A percentile compares a stretch with the other conserved stretches of the same genome.
phyloP scores from a whole-genome alignment of 768 basidiomycete species.

The Leccinum pellstonianum region DNA sequence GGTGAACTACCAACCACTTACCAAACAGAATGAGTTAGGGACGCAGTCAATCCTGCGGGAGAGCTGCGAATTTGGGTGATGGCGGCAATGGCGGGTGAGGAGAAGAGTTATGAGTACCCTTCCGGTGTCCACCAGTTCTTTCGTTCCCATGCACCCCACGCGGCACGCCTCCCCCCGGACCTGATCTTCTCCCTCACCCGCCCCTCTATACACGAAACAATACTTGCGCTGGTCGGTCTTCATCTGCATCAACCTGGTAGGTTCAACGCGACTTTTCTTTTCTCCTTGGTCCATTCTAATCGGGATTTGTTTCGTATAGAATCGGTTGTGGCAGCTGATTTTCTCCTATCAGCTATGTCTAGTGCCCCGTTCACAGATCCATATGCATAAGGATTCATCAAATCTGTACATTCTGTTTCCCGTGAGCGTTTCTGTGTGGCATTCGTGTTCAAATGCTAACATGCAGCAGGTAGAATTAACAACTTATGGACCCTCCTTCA shows the following conservation, averaged over 20 bases:
- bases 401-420: constrained; percentile 32
- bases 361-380: constrained; percentile 28
- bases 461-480: constrained; percentile 10
- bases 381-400: constrained; percentile 17
- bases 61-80: not conserved
- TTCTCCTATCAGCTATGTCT: constrained; percentile 1
- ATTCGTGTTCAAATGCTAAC: constrained; percentile 5
- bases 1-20: too few species aligned
- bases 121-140: not conserved
- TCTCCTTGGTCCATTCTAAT: not conserved
- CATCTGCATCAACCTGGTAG: constrained; percentile 36
- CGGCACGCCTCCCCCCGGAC: constrained; percentile 14
- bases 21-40: too few species aligned
- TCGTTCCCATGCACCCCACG: not conserved
- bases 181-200: constrained; percentile 34
- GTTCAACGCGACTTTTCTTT: constrained; percentile 3
- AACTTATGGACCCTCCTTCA: constrained; percentile 8
- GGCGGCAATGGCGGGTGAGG: not conserved
- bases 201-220: constrained; percentile 28
- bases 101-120: not conserved
- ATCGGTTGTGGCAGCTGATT: constrained; percentile 30
- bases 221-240: constrained; percentile 33
- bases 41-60: not conserved
- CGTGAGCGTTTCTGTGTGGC: constrained; percentile 8
- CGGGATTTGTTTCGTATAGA: constrained; percentile 6